Base-by-base conservation (phyloP, 352 stramenopile genomes). In the Globisporangium carolinianum region DNA sequence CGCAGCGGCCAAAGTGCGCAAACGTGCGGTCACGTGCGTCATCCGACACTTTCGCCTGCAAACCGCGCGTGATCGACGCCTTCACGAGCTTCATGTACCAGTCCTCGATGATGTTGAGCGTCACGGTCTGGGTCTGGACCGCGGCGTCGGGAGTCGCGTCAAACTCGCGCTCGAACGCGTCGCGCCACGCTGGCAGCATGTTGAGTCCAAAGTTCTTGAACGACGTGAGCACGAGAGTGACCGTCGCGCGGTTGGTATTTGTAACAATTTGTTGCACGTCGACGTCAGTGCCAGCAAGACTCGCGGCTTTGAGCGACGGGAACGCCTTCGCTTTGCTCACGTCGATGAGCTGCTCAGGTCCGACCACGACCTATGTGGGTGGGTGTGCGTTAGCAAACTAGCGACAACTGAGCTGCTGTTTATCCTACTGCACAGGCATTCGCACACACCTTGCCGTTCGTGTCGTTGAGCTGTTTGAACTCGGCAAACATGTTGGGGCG, bases 391-490 rank as follows among this genome's bases (percentile, higher is more conserved):
- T 4, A 49, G 45, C n/a, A 32, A 32, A 32, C 24, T 32, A 32
- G 24, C 24, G 24, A 32, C 24, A 32, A 32, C 24, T 32, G 24
- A 32, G 24, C 24, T 32, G 24, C 24, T 32, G 24, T 32, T 32
- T 3, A 32, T 32, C 24, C 24, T 32, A 32, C 24, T 32, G 24
- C 24, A 32, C 24, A 32, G 24, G 24, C 24, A 32, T 32, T 32
- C 24, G 11, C 11, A 52, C 39, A 48, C 17, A 75, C 73, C 67
- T 94, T 94, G 32, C 85, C 85, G 47, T 87, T 72, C 47, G 79
- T 94, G 63, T 94, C 85, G 68, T 94, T 94, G 61, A 91, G 83
- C 67, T 89, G 73, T 69, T 94, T 94, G 68, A 93, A 92, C 70
- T 94, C 85, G 53, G 70, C 81, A 53, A 94, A 92, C 74, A 91